Evolutionary conservation across 2,329 filamentous ascomycete genomes (phyloP).

Genomic region (Piedraia hortae): DNA sequence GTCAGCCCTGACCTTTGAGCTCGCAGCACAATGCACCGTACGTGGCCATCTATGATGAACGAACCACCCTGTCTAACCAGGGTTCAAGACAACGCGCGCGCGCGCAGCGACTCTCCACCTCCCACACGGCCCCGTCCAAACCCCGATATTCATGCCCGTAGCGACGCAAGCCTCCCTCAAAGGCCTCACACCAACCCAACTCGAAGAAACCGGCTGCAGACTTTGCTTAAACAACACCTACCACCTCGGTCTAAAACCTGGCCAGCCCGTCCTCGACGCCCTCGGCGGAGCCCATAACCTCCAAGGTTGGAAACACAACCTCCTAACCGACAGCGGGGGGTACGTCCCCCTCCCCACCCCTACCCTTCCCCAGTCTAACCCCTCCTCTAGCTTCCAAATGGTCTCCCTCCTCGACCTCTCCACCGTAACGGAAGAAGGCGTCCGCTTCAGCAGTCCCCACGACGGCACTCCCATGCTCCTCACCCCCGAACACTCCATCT

Average conservation of each 20-base stretch:
- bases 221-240: conserved; percentile 97
- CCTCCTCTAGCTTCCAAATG: conserved; percentile 63
- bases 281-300: conserved; percentile 83
- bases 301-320: conserved; percentile 86
- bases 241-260: conserved; percentile 81
- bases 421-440: conserved; percentile 81
- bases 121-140: conserved; percentile 68
- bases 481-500: conserved; percentile 90
- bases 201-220: conserved; percentile 68
- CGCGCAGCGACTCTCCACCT: conserved; percentile 67
- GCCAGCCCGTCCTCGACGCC: conserved; percentile 62
- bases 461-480: conserved; percentile 89
- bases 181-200: conserved; percentile 70
- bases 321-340: conserved; percentile 39
- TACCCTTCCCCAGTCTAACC: too few relatives aligned
- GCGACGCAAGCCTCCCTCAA: conserved; percentile 92
- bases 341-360: conserved; percentile 2
- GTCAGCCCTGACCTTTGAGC: too few relatives aligned
- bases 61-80: too few relatives aligned
- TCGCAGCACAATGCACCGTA: too few relatives aligned
- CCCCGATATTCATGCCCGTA: conserved; percentile 96
- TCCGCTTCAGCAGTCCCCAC: conserved; percentile 85
- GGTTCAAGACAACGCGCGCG: conserved; percentile 92
- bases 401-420: conserved; percentile 84
- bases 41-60: too few relatives aligned